Evolutionary conservation across 2,329 filamentous ascomycete genomes (phyloP), one percentile per base, ranked within the genome.

Genomic region (Ramularia endophylla): DNA sequence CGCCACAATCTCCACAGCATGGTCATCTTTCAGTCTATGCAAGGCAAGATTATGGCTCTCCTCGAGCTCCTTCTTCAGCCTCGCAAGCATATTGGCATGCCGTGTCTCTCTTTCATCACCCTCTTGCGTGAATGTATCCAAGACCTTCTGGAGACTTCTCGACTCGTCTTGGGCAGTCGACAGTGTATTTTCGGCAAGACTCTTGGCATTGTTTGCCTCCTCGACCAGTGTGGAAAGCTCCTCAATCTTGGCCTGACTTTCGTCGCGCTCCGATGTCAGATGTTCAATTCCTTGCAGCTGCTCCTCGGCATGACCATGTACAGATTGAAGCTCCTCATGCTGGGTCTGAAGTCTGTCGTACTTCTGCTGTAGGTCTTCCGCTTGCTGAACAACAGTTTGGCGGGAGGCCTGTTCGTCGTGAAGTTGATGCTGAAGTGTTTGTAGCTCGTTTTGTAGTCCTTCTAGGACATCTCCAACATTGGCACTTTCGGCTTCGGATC

Each of bases 371-470:
- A 48, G 29, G 25, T 44, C 27, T 15, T 42, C 29, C 19, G 38
- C 16, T 31, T 42, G 41, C 7, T 38, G 29, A 12, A 34, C 27
- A 8, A 36, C 38, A 16, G 37, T 18, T 27, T 47, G 20, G 12
- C 41, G 44, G 5, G 41, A 40, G 29, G 18, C 20, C n/a, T 47
- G 36, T 18, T 30, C 41, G n/a, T 53, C 47, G 15, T 39, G 33
- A 15, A 48, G 29, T 22, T 50, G 34, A 25, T 53, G 46, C 41
- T 56, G 50, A 19, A 49, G 27, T 15, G 30, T 33, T 27, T 52
- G 46, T 8, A 58, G 34, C 41, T 56, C 41, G 29, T 45, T 44
- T 37, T 55, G 52, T 17, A 57, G 35, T 11, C 40, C 41, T 20
- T 51, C 45, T 12, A 52, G 40, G 9, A 53, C 38, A 8, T 41